A percentile compares a stretch with the other conserved stretches of the same genome.
Evolutionary conservation across 306 rosid species (phyloP).

Genomic region (Malus asiatica): DNA sequence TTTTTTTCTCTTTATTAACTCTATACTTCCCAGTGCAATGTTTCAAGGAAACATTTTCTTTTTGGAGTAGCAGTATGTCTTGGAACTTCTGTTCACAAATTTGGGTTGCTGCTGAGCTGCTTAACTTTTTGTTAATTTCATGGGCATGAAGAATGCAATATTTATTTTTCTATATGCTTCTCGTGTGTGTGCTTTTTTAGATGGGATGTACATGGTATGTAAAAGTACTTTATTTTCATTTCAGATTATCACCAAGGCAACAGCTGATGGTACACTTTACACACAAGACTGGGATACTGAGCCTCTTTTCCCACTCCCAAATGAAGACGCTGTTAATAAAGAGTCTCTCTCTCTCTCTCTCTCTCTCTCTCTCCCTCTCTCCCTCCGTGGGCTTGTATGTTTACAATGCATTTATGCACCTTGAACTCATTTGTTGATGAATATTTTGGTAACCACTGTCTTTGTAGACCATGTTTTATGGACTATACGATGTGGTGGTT

Average conservation of each 20-base stretch:
- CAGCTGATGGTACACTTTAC: conserved; percentile 81
- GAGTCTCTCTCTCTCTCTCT: conserved; percentile 38
- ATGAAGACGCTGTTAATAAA: conserved; percentile 40
- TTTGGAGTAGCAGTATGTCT: not conserved
- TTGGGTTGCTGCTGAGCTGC: not conserved
- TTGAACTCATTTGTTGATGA: not conserved
- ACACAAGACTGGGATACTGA: conserved; percentile 88
- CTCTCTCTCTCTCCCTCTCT: conserved; percentile 1
- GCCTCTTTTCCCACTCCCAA: conserved; percentile 79
- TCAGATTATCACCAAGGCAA: conserved; percentile 90
- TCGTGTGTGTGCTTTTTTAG: not conserved
- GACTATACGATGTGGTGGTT: not conserved
- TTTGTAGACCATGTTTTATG: not conserved
- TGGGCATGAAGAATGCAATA: not conserved
- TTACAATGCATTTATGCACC: not conserved
- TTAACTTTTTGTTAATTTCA: not conserved
- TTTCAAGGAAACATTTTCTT: not conserved
- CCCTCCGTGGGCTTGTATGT: not conserved
- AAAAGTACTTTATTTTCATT: conserved; percentile 8
- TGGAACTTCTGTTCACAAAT: not conserved
- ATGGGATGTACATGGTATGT: not conserved
- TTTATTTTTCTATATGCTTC: not conserved
- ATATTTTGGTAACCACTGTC: not conserved
- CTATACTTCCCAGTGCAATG: not conserved
- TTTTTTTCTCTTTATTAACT: not conserved